Evolutionary conservation across 257 asterid species (phyloP).

Genomic region (Fraxinus quadrangulata): DNA sequence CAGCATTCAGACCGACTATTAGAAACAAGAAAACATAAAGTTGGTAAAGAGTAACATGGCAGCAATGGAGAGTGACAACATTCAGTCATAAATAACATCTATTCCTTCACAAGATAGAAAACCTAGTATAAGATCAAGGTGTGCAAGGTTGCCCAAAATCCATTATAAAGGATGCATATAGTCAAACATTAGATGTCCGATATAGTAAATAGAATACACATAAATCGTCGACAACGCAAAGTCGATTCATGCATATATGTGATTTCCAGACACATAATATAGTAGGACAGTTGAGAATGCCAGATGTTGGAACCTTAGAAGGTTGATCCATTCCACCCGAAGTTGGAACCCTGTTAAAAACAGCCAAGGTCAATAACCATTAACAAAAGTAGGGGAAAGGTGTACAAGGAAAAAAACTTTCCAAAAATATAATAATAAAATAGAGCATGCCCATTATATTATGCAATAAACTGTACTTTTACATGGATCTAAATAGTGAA

Average conservation of each 20-base stretch:
- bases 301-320: not conserved
- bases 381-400: not conserved
- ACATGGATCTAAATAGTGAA: not conserved
- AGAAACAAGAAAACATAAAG: not conserved
- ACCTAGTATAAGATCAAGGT: not conserved
- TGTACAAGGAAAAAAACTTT: not conserved
- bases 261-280: not conserved
- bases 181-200: not conserved
- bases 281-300: not conserved
- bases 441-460: not conserved
- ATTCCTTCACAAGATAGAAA: not conserved
- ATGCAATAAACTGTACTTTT: not conserved
- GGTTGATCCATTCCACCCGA: slow-evolving; percentile 17
- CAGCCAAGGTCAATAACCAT: not conserved
- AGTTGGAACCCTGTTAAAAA: slow-evolving; percentile 19
- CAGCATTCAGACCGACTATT: not conserved
- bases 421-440: no score
- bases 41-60: not conserved
- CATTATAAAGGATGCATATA: not conserved
- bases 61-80: not conserved
- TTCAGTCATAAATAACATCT: not conserved
- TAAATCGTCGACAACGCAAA: not conserved
- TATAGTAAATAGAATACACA: not conserved
- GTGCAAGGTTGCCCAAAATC: not conserved
- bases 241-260: not conserved